Conservation (phyloP, 83 land plant genomes). For the Picea mariana region DNA sequence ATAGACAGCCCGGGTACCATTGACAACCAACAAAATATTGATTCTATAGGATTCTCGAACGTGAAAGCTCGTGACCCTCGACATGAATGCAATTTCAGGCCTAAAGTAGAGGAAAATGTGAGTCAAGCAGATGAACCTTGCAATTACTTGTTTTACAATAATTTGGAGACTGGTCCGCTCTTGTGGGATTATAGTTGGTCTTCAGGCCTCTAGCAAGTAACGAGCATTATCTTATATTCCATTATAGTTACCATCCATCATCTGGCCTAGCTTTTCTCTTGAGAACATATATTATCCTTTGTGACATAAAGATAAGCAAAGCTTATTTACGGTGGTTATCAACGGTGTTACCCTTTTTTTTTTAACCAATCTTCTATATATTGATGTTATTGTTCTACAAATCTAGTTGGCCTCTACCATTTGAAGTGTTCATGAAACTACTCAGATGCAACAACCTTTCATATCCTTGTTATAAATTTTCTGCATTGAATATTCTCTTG, state of each 20-base stretch:
- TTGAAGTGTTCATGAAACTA: too few relatives aligned
- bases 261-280: not conserved
- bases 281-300: not conserved
- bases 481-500: too few relatives aligned
- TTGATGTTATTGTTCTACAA: too few relatives aligned
- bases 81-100: constrained; percentile 14
- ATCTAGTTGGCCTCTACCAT: too few relatives aligned
- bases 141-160: constrained; percentile 3
- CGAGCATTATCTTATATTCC: not conserved
- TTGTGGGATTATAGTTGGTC: constrained; percentile 9
- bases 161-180: not conserved
- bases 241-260: not conserved
- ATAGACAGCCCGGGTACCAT: constrained; percentile 16
- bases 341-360: too few relatives aligned
- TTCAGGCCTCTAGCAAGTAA: constrained; percentile 1
- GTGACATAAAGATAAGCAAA: constrained; percentile 7
- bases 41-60: not conserved
- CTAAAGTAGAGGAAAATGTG: constrained; percentile 13
- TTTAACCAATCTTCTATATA: too few relatives aligned
- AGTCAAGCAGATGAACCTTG: constrained; percentile 5
- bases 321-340: too few relatives aligned
- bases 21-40: constrained; percentile 4
- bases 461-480: too few relatives aligned
- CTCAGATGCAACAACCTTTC: too few relatives aligned
- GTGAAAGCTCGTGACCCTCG: not conserved